phyloP scores from a whole-genome alignment of 495 filamentous ascomycete genomes.

The Neurospora discreta region DNA sequence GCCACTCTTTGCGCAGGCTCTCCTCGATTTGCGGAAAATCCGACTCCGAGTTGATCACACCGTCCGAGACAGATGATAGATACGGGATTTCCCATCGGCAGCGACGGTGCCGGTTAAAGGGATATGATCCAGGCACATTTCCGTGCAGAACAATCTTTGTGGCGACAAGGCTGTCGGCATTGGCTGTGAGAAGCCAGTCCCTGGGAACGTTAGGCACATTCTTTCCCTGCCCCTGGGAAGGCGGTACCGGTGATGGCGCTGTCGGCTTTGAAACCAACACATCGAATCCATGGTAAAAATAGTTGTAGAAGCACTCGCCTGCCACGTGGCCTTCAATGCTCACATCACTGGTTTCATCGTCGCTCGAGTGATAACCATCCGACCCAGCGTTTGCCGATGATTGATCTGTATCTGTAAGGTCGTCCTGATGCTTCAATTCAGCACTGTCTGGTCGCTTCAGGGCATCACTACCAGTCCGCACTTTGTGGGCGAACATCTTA shows the following conservation, averaged over 20 bases:
- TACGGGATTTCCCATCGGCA: slow-evolving; percentile 76
- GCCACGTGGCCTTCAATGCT: slow-evolving; percentile 38
- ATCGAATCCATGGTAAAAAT: slow-evolving; percentile 91
- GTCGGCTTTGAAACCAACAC: slow-evolving; percentile 76
- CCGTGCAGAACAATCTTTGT: slow-evolving; percentile 86
- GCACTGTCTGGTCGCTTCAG: slow-evolving; percentile 36
- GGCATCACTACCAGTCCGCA: slow-evolving; percentile 35
- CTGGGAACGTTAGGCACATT: slow-evolving; percentile 14
- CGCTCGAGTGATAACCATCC: slow-evolving; percentile 52
- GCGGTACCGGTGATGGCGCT: slow-evolving; percentile 46
- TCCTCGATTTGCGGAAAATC: slow-evolving; percentile 58
- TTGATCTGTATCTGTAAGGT: slow-evolving; percentile 69
- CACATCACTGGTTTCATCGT: slow-evolving; percentile 47
- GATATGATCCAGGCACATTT: slow-evolving; percentile 91
- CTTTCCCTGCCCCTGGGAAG: slow-evolving; percentile 36
- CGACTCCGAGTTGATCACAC: slow-evolving; percentile 60
- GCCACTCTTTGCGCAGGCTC: slow-evolving; percentile 61
- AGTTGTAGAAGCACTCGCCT: slow-evolving; percentile 89
- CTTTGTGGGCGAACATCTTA: slow-evolving; percentile 77
- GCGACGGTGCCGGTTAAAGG: slow-evolving; percentile 88
- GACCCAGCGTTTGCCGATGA: slow-evolving; percentile 66
- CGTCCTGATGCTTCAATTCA: slow-evolving; percentile 41
- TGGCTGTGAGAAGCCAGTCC: slow-evolving; percentile 22
- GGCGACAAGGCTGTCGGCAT: slow-evolving; percentile 57
- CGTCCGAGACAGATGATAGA: slow-evolving; percentile 20